phyloP scores from a whole-genome alignment of 2,329 filamentous ascomycete genomes.

The Arthroderma uncinatum region DNA sequence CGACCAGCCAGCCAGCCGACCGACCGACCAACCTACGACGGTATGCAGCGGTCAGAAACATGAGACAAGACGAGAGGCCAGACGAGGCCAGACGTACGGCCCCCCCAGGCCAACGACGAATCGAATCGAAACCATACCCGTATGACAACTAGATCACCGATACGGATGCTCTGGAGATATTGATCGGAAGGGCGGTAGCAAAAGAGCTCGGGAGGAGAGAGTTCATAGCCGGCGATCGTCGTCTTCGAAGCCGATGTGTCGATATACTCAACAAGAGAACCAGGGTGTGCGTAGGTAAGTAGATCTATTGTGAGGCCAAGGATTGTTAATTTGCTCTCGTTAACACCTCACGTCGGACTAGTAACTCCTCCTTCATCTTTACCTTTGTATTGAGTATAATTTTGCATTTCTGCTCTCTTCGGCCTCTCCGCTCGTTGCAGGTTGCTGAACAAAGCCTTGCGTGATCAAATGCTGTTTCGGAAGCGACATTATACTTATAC shows the following conservation, averaged over 20 bases:
- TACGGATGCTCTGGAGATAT: neutral
- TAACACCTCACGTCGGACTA: neutral
- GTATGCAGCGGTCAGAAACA: too few species aligned
- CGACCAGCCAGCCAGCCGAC: neutral
- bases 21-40: neutral
- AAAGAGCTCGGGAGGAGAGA: neutral
- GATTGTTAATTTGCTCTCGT: neutral
- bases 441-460: neutral
- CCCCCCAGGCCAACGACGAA: neutral
- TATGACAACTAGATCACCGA: neutral
- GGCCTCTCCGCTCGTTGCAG: neutral
- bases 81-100: neutral
- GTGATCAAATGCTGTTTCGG: slow-evolving; percentile 1
- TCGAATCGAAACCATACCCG: neutral
- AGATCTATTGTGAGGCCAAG: neutral
- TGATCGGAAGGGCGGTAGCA: neutral
- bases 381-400: neutral
- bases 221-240: neutral
- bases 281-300: neutral
- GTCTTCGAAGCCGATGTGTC: neutral
- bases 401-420: neutral
- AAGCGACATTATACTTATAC: slow-evolving; percentile 1
- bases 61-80: neutral
- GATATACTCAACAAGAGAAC: neutral
- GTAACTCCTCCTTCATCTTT: neutral